phyloP scores from a whole-genome alignment of 495 filamentous ascomycete genomes.

The Talaromyces adpressus region DNA sequence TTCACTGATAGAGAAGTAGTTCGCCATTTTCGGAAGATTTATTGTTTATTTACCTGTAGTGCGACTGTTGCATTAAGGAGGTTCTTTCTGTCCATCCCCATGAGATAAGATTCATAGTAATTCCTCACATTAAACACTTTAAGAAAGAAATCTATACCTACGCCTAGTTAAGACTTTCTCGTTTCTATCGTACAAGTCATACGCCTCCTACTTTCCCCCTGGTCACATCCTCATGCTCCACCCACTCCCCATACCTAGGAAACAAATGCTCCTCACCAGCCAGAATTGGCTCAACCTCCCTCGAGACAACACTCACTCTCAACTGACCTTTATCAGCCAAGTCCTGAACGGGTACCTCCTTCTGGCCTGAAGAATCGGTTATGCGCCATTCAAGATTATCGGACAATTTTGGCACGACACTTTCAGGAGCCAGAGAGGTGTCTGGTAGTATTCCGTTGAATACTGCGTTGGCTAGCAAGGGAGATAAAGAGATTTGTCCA shows the following conservation, averaged over 20 bases:
- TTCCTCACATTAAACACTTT: not conserved
- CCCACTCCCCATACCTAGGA: slow-evolving; percentile 8
- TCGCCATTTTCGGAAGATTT: not conserved
- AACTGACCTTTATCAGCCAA: slow-evolving; percentile 4
- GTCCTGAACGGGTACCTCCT: not conserved
- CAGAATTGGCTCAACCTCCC: slow-evolving; percentile 7
- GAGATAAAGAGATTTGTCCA: slow-evolving; percentile 8
- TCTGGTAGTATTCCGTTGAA: not conserved
- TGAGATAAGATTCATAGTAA: not conserved
- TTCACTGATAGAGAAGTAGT: not conserved
- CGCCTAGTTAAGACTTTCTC: too few relatives aligned
- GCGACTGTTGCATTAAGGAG: not conserved
- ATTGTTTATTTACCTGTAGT: not conserved
- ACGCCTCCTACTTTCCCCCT: slow-evolving; percentile 7
- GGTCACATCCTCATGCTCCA: slow-evolving; percentile 6
- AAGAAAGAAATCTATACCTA: not conserved
- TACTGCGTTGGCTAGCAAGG: not conserved
- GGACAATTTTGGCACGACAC: not conserved
- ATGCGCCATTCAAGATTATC: slow-evolving; percentile 7
- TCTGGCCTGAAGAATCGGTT: not conserved
- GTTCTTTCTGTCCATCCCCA: not conserved
- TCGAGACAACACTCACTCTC: slow-evolving; percentile 2
- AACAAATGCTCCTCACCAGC: slow-evolving; percentile 8
- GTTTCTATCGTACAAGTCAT: not conserved
- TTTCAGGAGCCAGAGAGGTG: not conserved